Percentiles rank a stretch among this genome's conserved stretches.
These are phyloP conservation scores for Erythrophleum fordii DNA, from an alignment of 306 rosid species.

Conservation along the genomic window DNA sequence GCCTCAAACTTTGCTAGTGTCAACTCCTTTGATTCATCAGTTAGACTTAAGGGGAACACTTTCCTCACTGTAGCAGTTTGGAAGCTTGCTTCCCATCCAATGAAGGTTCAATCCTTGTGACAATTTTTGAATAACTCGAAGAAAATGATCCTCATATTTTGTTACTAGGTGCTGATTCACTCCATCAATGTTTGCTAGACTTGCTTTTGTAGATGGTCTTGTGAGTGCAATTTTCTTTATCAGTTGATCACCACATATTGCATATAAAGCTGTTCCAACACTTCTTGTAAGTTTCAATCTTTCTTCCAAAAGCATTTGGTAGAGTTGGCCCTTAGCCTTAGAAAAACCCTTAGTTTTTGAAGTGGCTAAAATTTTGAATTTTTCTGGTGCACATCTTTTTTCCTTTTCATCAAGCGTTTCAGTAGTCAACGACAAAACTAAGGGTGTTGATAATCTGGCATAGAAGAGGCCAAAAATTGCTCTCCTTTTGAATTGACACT, in stretches of 20 bases:
- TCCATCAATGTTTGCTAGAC: constrained; percentile 88
- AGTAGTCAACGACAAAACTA: constrained; percentile 67
- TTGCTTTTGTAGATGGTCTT: constrained; percentile 89
- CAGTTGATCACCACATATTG: constrained; percentile 89
- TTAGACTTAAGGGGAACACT: constrained; percentile 40
- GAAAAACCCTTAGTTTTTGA: constrained; percentile 63
- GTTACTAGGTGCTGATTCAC: constrained; percentile 88
- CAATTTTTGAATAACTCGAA: constrained; percentile 56
- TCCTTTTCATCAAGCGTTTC: constrained; percentile 75
- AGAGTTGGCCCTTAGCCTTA: constrained; percentile 70
- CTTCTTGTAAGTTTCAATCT: constrained; percentile 80
- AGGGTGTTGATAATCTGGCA: constrained; percentile 77
- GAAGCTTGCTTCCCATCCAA: constrained; percentile 63
- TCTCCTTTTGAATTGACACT: constrained; percentile 73
- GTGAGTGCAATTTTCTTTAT: constrained; percentile 70
- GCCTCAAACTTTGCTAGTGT: constrained; percentile 72
- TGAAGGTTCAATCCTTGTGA: constrained; percentile 60
- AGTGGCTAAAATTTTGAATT: constrained; percentile 52
- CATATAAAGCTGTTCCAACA: constrained; percentile 89
- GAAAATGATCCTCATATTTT: constrained; percentile 71
- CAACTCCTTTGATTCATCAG: constrained; percentile 52
- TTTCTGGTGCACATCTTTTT: constrained; percentile 50
- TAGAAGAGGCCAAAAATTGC: constrained; percentile 68
- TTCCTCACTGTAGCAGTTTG: constrained; percentile 53
- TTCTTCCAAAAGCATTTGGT: constrained; percentile 81